Evolutionary conservation across 2,329 filamentous ascomycete species (phyloP).

Genomic region (Pseudogymnoascus sp.): DNA sequence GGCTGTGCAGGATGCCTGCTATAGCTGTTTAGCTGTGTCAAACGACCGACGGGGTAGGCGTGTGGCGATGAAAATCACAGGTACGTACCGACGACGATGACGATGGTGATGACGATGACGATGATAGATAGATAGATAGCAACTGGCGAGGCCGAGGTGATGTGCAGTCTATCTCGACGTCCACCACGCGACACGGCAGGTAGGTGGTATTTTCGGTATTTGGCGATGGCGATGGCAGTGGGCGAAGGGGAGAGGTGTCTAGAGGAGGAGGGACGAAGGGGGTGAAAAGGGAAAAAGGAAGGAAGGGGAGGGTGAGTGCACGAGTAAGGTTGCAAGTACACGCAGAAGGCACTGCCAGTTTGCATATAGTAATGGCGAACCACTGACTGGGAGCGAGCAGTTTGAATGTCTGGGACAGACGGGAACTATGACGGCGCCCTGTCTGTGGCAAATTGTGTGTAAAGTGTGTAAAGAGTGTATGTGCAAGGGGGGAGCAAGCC

Average conservation of each 20-base stretch:
- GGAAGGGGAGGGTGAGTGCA: not conserved
- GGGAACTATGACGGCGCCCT: not conserved
- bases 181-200: not conserved
- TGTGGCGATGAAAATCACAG: not conserved
- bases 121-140: not conserved
- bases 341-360: not conserved
- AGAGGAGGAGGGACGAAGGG: not conserved
- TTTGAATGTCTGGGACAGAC: not conserved
- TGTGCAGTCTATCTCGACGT: not conserved
- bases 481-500: not conserved
- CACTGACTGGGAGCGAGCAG: not conserved
- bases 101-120: not conserved
- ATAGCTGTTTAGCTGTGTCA: not conserved
- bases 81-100: not conserved
- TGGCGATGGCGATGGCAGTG: not conserved
- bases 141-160: not conserved
- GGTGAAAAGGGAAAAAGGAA: not conserved
- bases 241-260: not conserved
- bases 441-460: not conserved
- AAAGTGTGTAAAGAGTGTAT: not conserved
- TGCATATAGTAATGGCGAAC: not conserved
- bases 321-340: no score
- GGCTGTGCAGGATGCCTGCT: not conserved
- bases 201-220: not conserved
- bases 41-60: not conserved